These are phyloP conservation scores for Zymoseptoria crescenta DNA, from an alignment of 2,329 filamentous ascomycete species.

Conservation along the genomic window DNA sequence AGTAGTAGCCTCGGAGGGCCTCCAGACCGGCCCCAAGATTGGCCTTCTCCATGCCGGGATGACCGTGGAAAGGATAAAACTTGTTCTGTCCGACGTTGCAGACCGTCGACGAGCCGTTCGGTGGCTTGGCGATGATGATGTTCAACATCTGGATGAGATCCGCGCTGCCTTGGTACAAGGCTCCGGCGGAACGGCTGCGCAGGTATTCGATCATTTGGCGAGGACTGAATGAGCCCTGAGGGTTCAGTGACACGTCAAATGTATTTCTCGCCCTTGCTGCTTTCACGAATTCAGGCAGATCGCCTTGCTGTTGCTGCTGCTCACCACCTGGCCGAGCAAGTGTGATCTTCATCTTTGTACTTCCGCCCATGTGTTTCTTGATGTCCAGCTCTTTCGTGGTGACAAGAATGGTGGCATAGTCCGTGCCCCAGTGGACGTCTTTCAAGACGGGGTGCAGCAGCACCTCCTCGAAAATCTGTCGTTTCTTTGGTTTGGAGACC, in stretches of 20 bases:
- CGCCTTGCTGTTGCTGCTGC: neutral
- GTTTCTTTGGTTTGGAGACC: constrained; percentile 37
- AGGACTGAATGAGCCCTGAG: constrained; percentile 30
- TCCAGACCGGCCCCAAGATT: constrained; percentile 46
- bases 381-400: constrained; percentile 25
- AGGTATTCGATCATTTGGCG: constrained; percentile 41
- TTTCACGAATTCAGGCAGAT: constrained; percentile 17
- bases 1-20: constrained; percentile 54
- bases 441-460: constrained; percentile 28
- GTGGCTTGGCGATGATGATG: constrained; percentile 46
- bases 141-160: constrained; percentile 53
- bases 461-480: constrained; percentile 42
- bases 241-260: constrained; percentile 31
- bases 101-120: constrained; percentile 36
- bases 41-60: constrained; percentile 26
- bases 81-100: constrained; percentile 47
- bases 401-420: constrained; percentile 33
- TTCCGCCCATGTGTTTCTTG: constrained; percentile 2
- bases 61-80: constrained; percentile 39
- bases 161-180: constrained; percentile 37
- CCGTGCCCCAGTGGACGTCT: constrained; percentile 29
- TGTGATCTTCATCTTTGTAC: constrained; percentile 25
- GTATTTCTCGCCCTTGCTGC: constrained; percentile 25
- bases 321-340: constrained; percentile 12
- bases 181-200: constrained; percentile 27